A percentile compares a stretch with the other conserved stretches of the same genome.
Evolutionary conservation across 768 basidiomycete species (phyloP).

Genomic region (Termitomyces eurrhizus): DNA sequence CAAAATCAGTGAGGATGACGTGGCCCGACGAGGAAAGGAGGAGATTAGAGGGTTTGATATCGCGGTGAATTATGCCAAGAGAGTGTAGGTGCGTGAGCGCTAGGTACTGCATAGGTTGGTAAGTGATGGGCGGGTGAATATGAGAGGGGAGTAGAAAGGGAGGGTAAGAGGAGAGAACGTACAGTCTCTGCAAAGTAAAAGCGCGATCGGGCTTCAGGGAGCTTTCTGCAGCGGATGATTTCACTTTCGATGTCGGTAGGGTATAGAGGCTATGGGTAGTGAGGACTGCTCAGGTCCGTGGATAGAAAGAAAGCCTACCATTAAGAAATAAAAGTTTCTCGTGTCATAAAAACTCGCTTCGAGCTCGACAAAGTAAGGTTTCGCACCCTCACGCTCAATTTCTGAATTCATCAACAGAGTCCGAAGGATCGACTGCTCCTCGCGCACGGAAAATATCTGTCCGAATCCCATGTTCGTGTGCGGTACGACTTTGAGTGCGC

Average conservation of each 20-base stretch:
- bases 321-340: neutral
- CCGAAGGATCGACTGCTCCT: neutral
- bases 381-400: neutral
- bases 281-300: neutral
- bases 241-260: neutral
- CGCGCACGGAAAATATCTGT: conserved; percentile 1
- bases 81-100: neutral
- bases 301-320: neutral
- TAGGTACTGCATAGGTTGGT: neutral
- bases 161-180: neutral
- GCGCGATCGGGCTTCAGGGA: neutral
- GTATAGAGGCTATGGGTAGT: neutral
- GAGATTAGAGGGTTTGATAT: neutral
- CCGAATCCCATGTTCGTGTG: neutral
- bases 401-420: neutral
- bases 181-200: neutral
- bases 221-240: neutral
- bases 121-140: neutral
- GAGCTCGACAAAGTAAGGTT: neutral
- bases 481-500: neutral
- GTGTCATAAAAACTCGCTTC: conserved; percentile 1
- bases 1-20: neutral
- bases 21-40: neutral
- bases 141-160: neutral
- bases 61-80: neutral